Percentiles rank a stretch among this genome's conserved stretches.
These are phyloP conservation scores for Pythium chondricola DNA, from an alignment of 352 stramenopile species.

Conservation along the genomic window DNA sequence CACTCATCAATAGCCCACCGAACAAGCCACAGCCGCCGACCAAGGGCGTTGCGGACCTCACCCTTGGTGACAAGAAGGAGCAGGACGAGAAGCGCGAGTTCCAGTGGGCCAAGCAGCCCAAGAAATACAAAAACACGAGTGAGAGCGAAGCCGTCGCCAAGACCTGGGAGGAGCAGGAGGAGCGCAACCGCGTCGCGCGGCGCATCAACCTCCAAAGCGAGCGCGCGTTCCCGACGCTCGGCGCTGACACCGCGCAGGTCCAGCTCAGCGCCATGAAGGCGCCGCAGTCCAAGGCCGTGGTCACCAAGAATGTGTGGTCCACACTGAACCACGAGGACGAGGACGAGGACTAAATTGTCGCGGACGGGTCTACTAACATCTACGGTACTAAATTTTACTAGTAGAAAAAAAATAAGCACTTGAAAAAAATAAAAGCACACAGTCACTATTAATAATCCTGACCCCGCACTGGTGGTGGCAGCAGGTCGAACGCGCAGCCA, in stretches of 20 bases:
- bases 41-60: slow-evolving; percentile 64
- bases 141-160: slow-evolving; percentile 49
- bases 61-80: slow-evolving; percentile 44
- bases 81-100: slow-evolving; percentile 42
- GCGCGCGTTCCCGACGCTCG: slow-evolving; percentile 70
- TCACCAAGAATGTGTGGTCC: slow-evolving; percentile 70
- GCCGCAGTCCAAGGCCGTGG: slow-evolving; percentile 43
- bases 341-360: slow-evolving; percentile 34
- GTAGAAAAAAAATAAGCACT: not conserved
- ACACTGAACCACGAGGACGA: slow-evolving; percentile 59
- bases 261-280: slow-evolving; percentile 67
- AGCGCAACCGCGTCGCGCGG: slow-evolving; percentile 51
- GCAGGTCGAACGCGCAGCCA: slow-evolving; percentile 42
- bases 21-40: slow-evolving; percentile 17
- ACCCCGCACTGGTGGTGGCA: slow-evolving; percentile 1
- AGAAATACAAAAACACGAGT: slow-evolving; percentile 72
- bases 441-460: too few relatives aligned
- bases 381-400: too few relatives aligned
- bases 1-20: slow-evolving; percentile 1
- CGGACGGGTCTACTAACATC: too few relatives aligned
- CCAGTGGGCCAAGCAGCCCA: slow-evolving; percentile 80
- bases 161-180: slow-evolving; percentile 69
- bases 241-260: slow-evolving; percentile 35
- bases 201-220: slow-evolving; percentile 70
- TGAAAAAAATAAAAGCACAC: too few relatives aligned